Evolutionary conservation across 2,329 filamentous ascomycete species (phyloP).

Genomic region (Fusarium illudens): DNA sequence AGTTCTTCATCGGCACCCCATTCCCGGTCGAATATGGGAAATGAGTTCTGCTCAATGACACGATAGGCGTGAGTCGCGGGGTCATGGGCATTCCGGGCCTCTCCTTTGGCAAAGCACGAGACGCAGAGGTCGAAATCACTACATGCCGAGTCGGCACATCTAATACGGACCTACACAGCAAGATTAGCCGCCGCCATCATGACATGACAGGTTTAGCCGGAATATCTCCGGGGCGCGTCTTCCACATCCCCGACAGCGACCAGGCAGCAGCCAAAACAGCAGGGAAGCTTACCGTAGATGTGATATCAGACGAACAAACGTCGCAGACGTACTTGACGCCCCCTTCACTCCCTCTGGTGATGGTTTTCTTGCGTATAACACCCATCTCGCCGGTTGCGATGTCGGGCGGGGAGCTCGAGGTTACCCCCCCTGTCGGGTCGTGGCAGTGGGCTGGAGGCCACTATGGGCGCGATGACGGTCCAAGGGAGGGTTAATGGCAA

Average conservation of each 20-base stretch:
- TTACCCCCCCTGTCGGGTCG: constrained; percentile 40
- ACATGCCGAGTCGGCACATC: constrained; percentile 84
- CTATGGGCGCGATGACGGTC: constrained; percentile 24
- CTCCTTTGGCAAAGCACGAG: constrained; percentile 87
- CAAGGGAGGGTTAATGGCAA: constrained; percentile 19
- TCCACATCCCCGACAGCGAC: constrained; percentile 6
- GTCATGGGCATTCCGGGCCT: constrained; percentile 83
- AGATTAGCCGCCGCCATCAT: constrained; percentile 37
- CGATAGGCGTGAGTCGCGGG: constrained; percentile 87
- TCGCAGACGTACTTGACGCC: constrained; percentile 98
- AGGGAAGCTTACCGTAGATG: constrained; percentile 78
- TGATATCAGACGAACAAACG: constrained; percentile 95
- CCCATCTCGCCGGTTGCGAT: constrained; percentile 69
- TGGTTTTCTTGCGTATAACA: constrained; percentile 95
- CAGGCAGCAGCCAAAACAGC: constrained; percentile 9
- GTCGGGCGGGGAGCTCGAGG: constrained; percentile 39
- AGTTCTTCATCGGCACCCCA: constrained; percentile 98
- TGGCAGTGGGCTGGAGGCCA: constrained; percentile 20
- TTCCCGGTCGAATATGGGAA: constrained; percentile 92
- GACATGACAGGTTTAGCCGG: constrained; percentile 37
- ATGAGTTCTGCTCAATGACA: constrained; percentile 98
- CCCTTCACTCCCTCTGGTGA: constrained; percentile 82
- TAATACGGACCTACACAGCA: constrained; percentile 80
- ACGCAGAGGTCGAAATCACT: constrained; percentile 98
- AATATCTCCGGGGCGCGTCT: constrained; percentile 37